Evolutionary conservation across 1,284 basidiomycete species (phyloP), one percentile per base, ranked within the genome.

Genomic region (Pseudozyma flocculosa): DNA sequence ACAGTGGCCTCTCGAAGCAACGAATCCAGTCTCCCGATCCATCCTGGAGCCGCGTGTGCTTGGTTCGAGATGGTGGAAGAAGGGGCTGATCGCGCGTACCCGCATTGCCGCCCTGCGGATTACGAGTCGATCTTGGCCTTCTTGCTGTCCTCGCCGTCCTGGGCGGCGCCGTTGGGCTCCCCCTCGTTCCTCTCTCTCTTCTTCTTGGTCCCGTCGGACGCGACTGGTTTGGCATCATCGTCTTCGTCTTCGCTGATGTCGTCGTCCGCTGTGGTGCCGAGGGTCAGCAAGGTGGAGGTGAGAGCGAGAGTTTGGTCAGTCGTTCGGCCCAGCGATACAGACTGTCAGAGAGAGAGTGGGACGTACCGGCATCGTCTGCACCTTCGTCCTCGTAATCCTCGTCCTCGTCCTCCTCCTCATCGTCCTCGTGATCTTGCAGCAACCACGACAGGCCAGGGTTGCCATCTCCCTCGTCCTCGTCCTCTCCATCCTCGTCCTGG

Each of bases 391-490:
- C 32, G 15, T 34, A 9, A 34, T 17, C 32, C 15, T 52, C 55
- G 45, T 63, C 58, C 17, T 55, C 61, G 37, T 56, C 50, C 15
- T 63, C 61, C 17, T 62, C 60, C 9, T 62, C 54, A 41, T 61
- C 58, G 0, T 61, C 58, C 23, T 54, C 51, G 37, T 54, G 45
- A 42, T 61, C 58, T 50, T 61, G 50, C 4, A 61, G 36, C 38
- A 61, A 22, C 38, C 55, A 61, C n/a, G 58, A 55, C 0, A 61
- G 44, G 4, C 53, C 32, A 4, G 32, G 32, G 32, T 34, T 34
- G 50, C 17, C 58, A 11, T 61, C 38, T 1, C 36, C 51, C 10
- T 40, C 43, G 2, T 17, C 45, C 8, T 48, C 57, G 17, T 50
- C 40, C 5, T 41, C 45, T 13, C 42, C 45, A 2, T 37, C 40